These are phyloP conservation scores for Zea luxurians DNA, from an alignment of 176 grass and related monocot species.

Conservation along the genomic window DNA sequence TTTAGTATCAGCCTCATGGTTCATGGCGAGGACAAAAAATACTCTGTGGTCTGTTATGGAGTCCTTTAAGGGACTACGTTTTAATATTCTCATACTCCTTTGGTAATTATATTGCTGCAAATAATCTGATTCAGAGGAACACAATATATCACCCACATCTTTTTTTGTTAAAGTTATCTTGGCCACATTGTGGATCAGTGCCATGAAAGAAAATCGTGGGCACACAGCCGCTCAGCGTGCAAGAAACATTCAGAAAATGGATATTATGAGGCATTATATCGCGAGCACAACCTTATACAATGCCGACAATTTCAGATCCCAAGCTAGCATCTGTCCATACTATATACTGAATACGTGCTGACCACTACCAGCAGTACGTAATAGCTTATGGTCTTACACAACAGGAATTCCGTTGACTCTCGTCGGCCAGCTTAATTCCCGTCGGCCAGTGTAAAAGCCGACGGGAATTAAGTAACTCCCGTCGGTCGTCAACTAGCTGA, in stretches of 20 bases:
- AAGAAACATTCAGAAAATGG: slow-evolving; percentile 22
- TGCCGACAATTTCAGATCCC: neutral
- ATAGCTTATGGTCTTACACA: slow-evolving; percentile 26
- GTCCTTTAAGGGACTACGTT: too few species aligned
- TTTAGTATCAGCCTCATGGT: too few species aligned
- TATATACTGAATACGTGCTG: slow-evolving; percentile 30
- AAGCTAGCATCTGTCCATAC: slow-evolving; percentile 10
- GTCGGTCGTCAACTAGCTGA: too few species aligned
- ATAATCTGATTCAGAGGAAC: neutral
- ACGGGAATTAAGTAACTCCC: too few species aligned
- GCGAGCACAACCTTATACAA: slow-evolving; percentile 8
- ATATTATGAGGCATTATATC: neutral
- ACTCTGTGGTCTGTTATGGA: too few species aligned
- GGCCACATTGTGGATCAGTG: neutral
- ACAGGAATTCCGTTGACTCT: too few species aligned
- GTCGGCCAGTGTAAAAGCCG: too few species aligned
- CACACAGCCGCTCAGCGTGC: neutral
- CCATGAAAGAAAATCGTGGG: neutral
- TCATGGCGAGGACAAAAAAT: too few species aligned
- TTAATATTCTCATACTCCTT: too few species aligned
- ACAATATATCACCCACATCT: neutral
- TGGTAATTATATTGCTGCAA: too few species aligned
- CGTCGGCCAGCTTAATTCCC: too few species aligned
- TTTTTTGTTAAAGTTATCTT: neutral
- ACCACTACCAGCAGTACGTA: slow-evolving; percentile 37